phyloP scores from a whole-genome alignment of 2,329 filamentous ascomycete species.

The Pezicula neosporulosa region DNA sequence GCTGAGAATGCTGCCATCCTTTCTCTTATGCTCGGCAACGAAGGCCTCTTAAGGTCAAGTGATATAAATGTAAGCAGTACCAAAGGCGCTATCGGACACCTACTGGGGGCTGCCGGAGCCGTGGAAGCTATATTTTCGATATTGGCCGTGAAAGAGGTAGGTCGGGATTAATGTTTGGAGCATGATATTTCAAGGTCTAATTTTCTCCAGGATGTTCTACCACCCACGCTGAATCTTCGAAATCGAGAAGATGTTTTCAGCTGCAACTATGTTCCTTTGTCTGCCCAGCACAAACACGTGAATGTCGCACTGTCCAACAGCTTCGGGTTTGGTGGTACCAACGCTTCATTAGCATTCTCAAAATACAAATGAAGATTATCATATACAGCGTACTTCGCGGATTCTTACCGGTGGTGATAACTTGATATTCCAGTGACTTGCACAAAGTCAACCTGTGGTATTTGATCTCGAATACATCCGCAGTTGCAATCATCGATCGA shows the following conservation, averaged over 20 bases:
- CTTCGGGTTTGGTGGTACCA: slow-evolving; percentile 97
- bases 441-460: too few species aligned
- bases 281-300: slow-evolving; percentile 67
- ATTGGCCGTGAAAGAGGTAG: slow-evolving; percentile 73
- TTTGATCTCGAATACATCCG: too few species aligned
- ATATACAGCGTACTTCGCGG: too few species aligned
- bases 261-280: slow-evolving; percentile 81
- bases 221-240: slow-evolving; percentile 82
- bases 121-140: slow-evolving; percentile 86
- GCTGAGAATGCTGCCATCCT: slow-evolving; percentile 86
- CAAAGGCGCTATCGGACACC: slow-evolving; percentile 88
- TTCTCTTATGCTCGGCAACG: slow-evolving; percentile 68
- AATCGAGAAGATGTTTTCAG: slow-evolving; percentile 62
- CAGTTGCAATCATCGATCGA: too few species aligned
- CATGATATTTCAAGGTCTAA: background rate
- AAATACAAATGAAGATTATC: slow-evolving; percentile 19
- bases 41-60: slow-evolving; percentile 57
- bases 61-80: slow-evolving; percentile 86
- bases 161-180: slow-evolving; percentile 25
- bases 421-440: too few species aligned
- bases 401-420: too few species aligned
- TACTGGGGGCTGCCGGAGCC: slow-evolving; percentile 87
- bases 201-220: slow-evolving; percentile 62
- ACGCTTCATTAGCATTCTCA: slow-evolving; percentile 79
- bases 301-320: slow-evolving; percentile 85